These are phyloP conservation scores for Pythium utonaiense DNA, from an alignment of 352 stramenopile species.

Conservation along the genomic window DNA sequence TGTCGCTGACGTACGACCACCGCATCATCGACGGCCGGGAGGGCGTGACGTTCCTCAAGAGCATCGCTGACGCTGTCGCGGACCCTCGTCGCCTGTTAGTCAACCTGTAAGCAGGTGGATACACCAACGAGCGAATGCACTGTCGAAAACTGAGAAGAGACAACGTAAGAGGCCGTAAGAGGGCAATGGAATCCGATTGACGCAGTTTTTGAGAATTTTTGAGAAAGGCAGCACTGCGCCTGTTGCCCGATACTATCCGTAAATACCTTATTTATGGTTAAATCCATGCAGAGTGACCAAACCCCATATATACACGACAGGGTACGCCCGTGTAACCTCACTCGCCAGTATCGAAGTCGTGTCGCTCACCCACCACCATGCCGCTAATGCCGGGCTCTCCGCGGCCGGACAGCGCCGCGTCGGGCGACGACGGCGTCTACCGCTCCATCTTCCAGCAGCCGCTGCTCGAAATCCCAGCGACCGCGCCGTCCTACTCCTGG, in stretches of 20 bases:
- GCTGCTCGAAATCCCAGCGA: slow-evolving; percentile 62
- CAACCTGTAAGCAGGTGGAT: slow-evolving; percentile 51
- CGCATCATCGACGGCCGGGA: slow-evolving; percentile 99
- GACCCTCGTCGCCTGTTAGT: slow-evolving; percentile 93
- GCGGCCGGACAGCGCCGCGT: slow-evolving; percentile 32
- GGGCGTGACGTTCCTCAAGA: slow-evolving; percentile 99
- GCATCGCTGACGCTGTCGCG: slow-evolving; percentile 95
- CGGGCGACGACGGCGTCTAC: slow-evolving; percentile 71
- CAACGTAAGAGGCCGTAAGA: neutral
- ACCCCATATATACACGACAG: neutral
- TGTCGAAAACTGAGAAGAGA: neutral
- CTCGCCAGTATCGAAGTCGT: neutral
- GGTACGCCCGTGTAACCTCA: neutral
- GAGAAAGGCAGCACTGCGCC: no score
- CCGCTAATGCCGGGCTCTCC: slow-evolving; percentile 62
- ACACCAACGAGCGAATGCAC: no score
- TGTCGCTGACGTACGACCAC: slow-evolving; percentile 99
- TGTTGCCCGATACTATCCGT: neutral
- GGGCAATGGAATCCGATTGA: neutral
- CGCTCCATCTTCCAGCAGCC: slow-evolving; percentile 84
- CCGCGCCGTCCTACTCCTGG: slow-evolving; percentile 71
- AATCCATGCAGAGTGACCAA: no score
- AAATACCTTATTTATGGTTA: no score
- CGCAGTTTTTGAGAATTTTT: neutral
- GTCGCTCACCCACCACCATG: slow-evolving; percentile 36